phyloP scores from a whole-genome alignment of 306 rosid genomes.

The Cyamopsis tetragonoloba region DNA sequence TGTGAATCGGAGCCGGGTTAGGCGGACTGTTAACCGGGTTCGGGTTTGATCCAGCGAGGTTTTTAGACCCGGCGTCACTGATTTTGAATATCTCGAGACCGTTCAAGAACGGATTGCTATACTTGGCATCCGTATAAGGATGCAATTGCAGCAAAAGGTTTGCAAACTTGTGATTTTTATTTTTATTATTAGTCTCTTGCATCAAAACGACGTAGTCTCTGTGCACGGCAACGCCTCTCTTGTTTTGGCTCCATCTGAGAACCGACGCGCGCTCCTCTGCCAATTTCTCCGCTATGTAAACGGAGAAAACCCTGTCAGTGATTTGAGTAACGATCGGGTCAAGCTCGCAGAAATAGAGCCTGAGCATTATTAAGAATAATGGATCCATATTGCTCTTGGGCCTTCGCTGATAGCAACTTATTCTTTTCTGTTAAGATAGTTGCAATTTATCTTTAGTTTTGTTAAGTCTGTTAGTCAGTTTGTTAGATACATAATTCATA shows the following conservation, averaged over 20 bases:
- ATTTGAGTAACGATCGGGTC: fast-evolving
- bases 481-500: too few relatives aligned
- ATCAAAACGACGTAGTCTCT: constrained; percentile 5
- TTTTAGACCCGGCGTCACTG: not conserved
- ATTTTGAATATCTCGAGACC: constrained; percentile 56
- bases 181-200: not conserved
- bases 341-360: constrained; percentile 47
- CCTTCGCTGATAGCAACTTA: too few relatives aligned
- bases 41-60: constrained; percentile 43
- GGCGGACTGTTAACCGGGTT: constrained; percentile 22
- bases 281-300: constrained; percentile 25
- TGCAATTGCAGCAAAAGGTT: constrained; percentile 25
- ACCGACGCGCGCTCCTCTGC: constrained; percentile 23
- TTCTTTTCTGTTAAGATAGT: too few relatives aligned
- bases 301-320: not conserved
- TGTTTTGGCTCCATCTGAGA: not conserved
- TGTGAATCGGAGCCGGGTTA: too few relatives aligned
- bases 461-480: too few relatives aligned
- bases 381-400: too few relatives aligned
- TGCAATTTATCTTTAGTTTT: too few relatives aligned
- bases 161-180: constrained; percentile 10
- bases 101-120: constrained; percentile 32
- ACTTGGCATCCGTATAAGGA: fast-evolving
- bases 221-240: not conserved
- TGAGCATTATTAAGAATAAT: too few relatives aligned